Base-by-base conservation (phyloP, 1,284 basidiomycete genomes). In the Calocybe gambosa region DNA sequence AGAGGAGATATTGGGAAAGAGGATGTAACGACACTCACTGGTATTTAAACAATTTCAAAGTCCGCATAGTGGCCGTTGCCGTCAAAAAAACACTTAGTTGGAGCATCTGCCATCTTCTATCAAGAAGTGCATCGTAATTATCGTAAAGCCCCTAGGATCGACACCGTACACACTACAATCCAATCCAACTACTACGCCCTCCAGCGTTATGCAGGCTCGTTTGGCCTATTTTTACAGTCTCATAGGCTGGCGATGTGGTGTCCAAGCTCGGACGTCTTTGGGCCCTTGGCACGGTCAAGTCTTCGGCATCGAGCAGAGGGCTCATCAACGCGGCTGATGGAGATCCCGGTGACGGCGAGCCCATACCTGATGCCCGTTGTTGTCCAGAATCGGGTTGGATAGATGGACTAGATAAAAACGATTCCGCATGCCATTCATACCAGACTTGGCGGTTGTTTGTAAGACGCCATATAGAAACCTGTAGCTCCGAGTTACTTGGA, bases 341-440 rank as follows among this genome's bases (percentile, higher is more conserved):
- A 29, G 57, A 64, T 47, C 56, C 53, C 20, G 62, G 57, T 10
- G 66, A 57, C 16, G 59, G 62, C 12, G 62, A 62, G 38, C 38
- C 46, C 43, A 40, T 20, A 36, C 39, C 38, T n/a, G 47, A 29
- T 23, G 51, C 49, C 37, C 41, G 45, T 25, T 61, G 40, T 2
- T 59, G 49, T 8, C 62, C 59, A 31, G 59, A 53, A 10, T 58
- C 61, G 7, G 43, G 42, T 28, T 56, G 49, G 44, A 44, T 43
- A 41, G 61, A 46, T 38, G 57, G 54, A 31, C 54, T 70, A 5
- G 85, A 80, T 34, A 98, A 71, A 70, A 89, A 98, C 2, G 86
- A 84, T 59, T 98, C 93, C 0, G 92, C 93, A 58, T 85, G 84
- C 96, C 96, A 99, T 66, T 99, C 96, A 68, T 98, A 99, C 96